Evolutionary conservation across 192 early-diverging fungal genomes (phyloP).

Genomic region (Backusella westeae): DNA sequence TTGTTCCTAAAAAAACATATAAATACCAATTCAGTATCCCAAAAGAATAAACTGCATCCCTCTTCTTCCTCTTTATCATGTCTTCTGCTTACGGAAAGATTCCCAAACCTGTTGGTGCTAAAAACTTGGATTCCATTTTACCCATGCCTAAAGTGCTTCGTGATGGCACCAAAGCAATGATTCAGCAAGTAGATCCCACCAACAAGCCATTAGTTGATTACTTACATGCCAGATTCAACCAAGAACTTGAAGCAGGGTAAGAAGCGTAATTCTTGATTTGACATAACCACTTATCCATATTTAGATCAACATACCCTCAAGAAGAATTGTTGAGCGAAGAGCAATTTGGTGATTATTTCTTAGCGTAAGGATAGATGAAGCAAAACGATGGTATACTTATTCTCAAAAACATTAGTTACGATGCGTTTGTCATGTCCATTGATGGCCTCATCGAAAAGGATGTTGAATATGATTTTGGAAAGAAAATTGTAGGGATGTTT

Average conservation of each 20-base stretch:
- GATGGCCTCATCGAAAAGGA: slow-evolving; percentile 26
- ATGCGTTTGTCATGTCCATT: slow-evolving; percentile 51
- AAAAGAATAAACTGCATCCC: background rate
- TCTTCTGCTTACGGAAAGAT: slow-evolving; percentile 45
- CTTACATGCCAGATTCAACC: slow-evolving; percentile 58
- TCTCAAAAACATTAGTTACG: slow-evolving; percentile 19
- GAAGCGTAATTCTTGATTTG: background rate
- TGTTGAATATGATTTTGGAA: slow-evolving; percentile 39
- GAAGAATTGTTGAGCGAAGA: slow-evolving; percentile 41
- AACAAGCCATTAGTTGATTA: slow-evolving; percentile 30
- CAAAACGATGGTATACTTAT: background rate
- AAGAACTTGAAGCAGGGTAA: slow-evolving; percentile 58
- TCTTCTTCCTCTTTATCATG: slow-evolving; percentile 23
- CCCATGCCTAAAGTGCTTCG: slow-evolving; percentile 24
- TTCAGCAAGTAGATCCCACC: slow-evolving; percentile 23
- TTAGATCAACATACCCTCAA: slow-evolving; percentile 67
- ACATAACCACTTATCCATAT: background rate
- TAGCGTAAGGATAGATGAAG: slow-evolving; percentile 23
- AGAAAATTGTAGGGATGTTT: slow-evolving; percentile 60
- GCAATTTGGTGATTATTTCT: slow-evolving; percentile 53
- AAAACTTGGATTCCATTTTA: slow-evolving; percentile 2
- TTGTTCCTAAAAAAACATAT: background rate
- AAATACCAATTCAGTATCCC: background rate
- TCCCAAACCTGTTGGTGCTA: slow-evolving; percentile 14
- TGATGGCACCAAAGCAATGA: slow-evolving; percentile 1